Conservation (phyloP, 148 eudicot species). For the Dianthus caryophyllus region DNA sequence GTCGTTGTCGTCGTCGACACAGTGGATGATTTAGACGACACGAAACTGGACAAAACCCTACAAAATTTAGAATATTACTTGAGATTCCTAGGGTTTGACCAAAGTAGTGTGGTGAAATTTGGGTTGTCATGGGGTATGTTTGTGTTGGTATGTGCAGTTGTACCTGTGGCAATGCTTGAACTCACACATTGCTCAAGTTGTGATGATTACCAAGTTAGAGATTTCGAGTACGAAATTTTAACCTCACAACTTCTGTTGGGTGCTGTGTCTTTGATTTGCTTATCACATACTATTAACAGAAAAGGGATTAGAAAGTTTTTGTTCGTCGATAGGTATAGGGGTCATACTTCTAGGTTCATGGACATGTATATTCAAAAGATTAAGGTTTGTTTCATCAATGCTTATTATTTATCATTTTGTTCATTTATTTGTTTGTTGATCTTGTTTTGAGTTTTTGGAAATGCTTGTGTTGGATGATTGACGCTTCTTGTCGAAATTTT, state of each 20-base stretch:
- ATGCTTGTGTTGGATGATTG: neutral
- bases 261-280: slow-evolving; percentile 57
- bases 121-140: slow-evolving; percentile 52
- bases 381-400: slow-evolving; percentile 45
- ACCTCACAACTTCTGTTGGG: slow-evolving; percentile 52
- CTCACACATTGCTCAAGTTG: slow-evolving; percentile 40
- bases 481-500: neutral
- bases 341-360: slow-evolving; percentile 46
- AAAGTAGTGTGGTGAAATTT: slow-evolving; percentile 25
- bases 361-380: slow-evolving; percentile 51
- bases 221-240: slow-evolving; percentile 56
- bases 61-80: slow-evolving; percentile 38
- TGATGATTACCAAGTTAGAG: slow-evolving; percentile 45
- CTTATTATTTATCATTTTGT: neutral
- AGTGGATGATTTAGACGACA: slow-evolving; percentile 24
- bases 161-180: slow-evolving; percentile 40
- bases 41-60: slow-evolving; percentile 36
- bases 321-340: slow-evolving; percentile 54
- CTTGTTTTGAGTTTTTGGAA: neutral
- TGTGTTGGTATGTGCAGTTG: slow-evolving; percentile 32
- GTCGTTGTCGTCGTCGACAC: neutral
- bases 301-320: slow-evolving; percentile 55
- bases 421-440: neutral
- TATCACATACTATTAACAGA: slow-evolving; percentile 56
- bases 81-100: slow-evolving; percentile 48